These are phyloP conservation scores for Lupinus albus DNA, from an alignment of 306 rosid genomes.

Conservation along the genomic window DNA sequence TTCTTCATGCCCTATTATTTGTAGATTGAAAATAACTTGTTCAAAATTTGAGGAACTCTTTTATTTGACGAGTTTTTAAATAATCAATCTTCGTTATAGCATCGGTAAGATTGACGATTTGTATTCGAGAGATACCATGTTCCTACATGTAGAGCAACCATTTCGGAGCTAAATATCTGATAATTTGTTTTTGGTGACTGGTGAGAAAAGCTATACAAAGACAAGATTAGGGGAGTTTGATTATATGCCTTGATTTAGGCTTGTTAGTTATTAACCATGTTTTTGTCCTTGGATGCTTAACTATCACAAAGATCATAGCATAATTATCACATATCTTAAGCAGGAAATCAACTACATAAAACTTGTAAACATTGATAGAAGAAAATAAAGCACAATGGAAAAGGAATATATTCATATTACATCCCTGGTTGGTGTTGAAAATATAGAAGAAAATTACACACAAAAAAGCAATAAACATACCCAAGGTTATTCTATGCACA, in stretches of 20 bases:
- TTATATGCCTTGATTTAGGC: too few species aligned
- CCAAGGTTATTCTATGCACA: constrained; percentile 29
- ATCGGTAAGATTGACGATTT: too few species aligned
- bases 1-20: background rate
- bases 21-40: background rate
- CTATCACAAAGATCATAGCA: too few species aligned
- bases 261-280: too few species aligned
- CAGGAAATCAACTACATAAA: background rate
- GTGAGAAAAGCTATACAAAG: too few species aligned
- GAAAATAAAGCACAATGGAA: background rate
- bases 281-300: too few species aligned
- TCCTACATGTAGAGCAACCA: too few species aligned
- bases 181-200: too few species aligned
- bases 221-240: too few species aligned
- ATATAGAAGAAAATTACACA: constrained; percentile 22
- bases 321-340: background rate
- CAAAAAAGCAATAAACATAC: constrained; percentile 10
- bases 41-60: background rate
- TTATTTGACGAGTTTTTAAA: background rate
- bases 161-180: too few species aligned
- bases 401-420: constrained; percentile 20
- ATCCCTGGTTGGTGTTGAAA: constrained; percentile 6
- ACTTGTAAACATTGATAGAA: constrained; percentile 15
- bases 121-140: too few species aligned
- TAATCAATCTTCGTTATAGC: background rate